Percentiles rank a stretch among this genome's conserved stretches.
Evolutionary conservation across 345 rosid genomes (phyloP).

Genomic region (Conringia planisiliqua): DNA sequence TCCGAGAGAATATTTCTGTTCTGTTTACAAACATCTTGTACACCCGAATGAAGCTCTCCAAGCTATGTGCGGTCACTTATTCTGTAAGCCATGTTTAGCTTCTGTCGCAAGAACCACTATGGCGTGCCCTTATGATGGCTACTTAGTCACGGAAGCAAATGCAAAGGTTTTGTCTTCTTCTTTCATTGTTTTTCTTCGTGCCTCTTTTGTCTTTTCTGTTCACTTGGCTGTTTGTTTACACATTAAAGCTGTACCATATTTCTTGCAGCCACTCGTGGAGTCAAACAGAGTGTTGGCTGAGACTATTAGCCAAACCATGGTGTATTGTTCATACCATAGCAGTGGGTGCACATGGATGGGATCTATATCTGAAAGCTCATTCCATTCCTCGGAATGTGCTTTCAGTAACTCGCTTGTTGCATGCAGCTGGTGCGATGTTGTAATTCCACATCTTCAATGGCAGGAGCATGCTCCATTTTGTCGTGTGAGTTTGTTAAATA

Average conservation of each 20-base stretch:
- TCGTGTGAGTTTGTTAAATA: conserved; percentile 50
- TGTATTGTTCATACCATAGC: conserved; percentile 64
- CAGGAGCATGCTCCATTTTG: conserved; percentile 80
- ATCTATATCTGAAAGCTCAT: conserved; percentile 52
- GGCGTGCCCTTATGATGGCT: conserved; percentile 83
- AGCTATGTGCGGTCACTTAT: conserved; percentile 78
- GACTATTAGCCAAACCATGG: conserved; percentile 51
- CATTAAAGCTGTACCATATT: not conserved
- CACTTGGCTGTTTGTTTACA: not conserved
- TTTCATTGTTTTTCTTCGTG: not conserved
- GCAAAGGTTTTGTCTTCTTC: conserved; percentile 50
- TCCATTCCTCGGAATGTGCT: conserved; percentile 70
- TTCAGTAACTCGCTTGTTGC: conserved; percentile 72
- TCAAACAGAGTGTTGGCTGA: conserved; percentile 63
- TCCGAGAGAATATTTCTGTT: conserved; percentile 76
- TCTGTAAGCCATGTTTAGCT: conserved; percentile 70
- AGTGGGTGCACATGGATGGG: conserved; percentile 94
- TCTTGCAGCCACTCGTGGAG: conserved; percentile 59
- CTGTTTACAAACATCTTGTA: conserved; percentile 70
- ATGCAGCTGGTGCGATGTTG: conserved; percentile 62
- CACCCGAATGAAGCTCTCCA: conserved; percentile 84
- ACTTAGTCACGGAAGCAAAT: conserved; percentile 76
- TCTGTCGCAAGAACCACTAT: conserved; percentile 57
- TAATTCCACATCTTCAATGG: conserved; percentile 61
- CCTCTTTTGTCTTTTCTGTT: not conserved